These are phyloP conservation scores for Magnaporthiopsis poae DNA, from an alignment of 2,329 filamentous ascomycete species.

Conservation along the genomic window DNA sequence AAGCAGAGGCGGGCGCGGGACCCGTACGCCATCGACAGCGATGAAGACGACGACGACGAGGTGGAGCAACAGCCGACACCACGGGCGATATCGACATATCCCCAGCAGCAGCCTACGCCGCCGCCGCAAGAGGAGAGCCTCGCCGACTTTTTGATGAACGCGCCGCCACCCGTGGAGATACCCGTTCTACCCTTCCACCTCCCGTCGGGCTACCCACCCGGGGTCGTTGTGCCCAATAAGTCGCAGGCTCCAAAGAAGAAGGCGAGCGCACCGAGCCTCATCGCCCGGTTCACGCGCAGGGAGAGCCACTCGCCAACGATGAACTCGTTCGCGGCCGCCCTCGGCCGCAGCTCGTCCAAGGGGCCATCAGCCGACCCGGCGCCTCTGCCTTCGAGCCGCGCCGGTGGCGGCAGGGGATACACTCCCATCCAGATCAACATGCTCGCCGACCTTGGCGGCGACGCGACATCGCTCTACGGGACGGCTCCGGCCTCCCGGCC, in stretches of 20 bases:
- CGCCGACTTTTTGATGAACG: slow-evolving; percentile 63
- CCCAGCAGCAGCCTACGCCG: slow-evolving; percentile 22
- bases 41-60: slow-evolving; percentile 52
- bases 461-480: slow-evolving; percentile 22
- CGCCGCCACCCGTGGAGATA: slow-evolving; percentile 51
- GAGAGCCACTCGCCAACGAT: slow-evolving; percentile 21
- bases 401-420: slow-evolving; percentile 30
- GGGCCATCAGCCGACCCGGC: slow-evolving; percentile 23
- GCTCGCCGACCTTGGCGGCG: slow-evolving; percentile 36
- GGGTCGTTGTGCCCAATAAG: background rate
- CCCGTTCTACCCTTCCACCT: slow-evolving; percentile 25
- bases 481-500: slow-evolving; percentile 14
- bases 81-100: slow-evolving; percentile 20
- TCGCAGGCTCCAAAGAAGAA: slow-evolving; percentile 48
- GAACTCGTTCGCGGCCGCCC: slow-evolving; percentile 13
- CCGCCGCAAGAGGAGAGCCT: slow-evolving; percentile 56
- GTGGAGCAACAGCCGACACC: slow-evolving; percentile 35
- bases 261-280: slow-evolving; percentile 51
- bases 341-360: slow-evolving; percentile 16
- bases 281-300: slow-evolving; percentile 43
- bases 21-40: slow-evolving; percentile 84
- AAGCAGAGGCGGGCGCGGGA: slow-evolving; percentile 73
- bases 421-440: slow-evolving; percentile 45
- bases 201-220: background rate
- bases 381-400: slow-evolving; percentile 28